phyloP scores from a whole-genome alignment of 768 basidiomycete genomes.

The Termitomyces sp. region DNA sequence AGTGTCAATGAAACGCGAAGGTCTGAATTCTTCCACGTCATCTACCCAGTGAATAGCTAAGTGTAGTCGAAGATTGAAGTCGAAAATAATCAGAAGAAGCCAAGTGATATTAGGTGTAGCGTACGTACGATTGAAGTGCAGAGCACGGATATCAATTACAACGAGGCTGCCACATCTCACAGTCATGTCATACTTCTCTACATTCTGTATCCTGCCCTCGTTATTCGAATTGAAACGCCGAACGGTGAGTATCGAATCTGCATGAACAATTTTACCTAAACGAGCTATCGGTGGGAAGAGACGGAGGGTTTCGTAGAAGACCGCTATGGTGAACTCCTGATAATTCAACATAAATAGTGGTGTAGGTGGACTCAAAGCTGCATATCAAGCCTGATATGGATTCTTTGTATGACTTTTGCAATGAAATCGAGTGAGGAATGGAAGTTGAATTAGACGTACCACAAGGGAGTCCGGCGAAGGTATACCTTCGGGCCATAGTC shows the following conservation, averaged over 20 bases:
- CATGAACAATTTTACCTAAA: slow-evolving; percentile 25
- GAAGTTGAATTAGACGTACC: slow-evolving; percentile 18
- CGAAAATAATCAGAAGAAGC: background rate
- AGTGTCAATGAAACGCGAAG: slow-evolving; percentile 46
- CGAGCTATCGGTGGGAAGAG: slow-evolving; percentile 32
- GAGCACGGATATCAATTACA: slow-evolving; percentile 33
- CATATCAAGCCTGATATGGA: slow-evolving; percentile 27
- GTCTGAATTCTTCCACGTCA: slow-evolving; percentile 29
- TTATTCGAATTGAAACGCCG: slow-evolving; percentile 23
- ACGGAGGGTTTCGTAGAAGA: slow-evolving; percentile 42
- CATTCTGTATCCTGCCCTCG: slow-evolving; percentile 20
- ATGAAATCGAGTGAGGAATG: background rate
- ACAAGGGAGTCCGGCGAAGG: slow-evolving; percentile 8
- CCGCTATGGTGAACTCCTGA: slow-evolving; percentile 37
- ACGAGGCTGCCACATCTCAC: slow-evolving; percentile 33
- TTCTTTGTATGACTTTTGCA: slow-evolving; percentile 26
- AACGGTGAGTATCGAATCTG: slow-evolving; percentile 28
- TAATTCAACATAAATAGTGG: background rate
- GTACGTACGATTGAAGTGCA: slow-evolving; percentile 38
- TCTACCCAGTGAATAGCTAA: slow-evolving; percentile 44
- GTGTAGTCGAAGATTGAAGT: background rate
- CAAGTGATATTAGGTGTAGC: slow-evolving; percentile 6
- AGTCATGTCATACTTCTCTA: slow-evolving; percentile 25
- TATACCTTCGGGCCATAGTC: slow-evolving; percentile 32
- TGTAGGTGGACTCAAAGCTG: slow-evolving; percentile 10